phyloP scores from a whole-genome alignment of 208 protist genomes.

The Crithidia sp. region DNA sequence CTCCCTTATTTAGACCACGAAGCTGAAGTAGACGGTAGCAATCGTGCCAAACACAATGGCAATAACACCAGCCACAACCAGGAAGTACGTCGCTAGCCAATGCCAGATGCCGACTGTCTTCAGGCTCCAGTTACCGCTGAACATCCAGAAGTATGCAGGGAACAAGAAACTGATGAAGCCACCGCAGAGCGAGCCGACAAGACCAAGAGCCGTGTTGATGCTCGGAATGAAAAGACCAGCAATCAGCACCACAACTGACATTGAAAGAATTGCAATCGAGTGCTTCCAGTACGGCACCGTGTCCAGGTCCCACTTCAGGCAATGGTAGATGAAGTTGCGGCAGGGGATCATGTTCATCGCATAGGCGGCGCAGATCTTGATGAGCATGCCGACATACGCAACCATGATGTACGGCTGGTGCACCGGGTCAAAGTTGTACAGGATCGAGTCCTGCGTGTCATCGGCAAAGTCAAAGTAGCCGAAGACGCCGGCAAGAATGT shows the following conservation, averaged over 20 bases:
- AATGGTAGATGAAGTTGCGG: constrained; percentile 66
- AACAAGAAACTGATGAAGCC: constrained; percentile 75
- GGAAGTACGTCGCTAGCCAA: constrained; percentile 42
- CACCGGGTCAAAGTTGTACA: constrained; percentile 70
- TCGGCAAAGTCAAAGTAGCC: constrained; percentile 82
- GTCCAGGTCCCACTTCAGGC: constrained; percentile 54
- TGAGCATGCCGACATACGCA: constrained; percentile 68
- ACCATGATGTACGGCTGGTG: constrained; percentile 68
- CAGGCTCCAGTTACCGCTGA: constrained; percentile 59
- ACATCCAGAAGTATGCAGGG: constrained; percentile 70
- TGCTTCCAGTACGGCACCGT: constrained; percentile 74
- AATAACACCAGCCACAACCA: constrained; percentile 62
- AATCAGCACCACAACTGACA: constrained; percentile 45
- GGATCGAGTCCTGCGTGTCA: constrained; percentile 43
- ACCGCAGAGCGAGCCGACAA: constrained; percentile 66
- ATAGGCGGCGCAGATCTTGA: constrained; percentile 69
- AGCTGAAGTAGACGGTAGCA: constrained; percentile 48
- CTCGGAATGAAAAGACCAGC: constrained; percentile 69
- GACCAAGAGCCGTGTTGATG: constrained; percentile 67
- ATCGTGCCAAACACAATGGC: constrained; percentile 68
- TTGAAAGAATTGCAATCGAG: constrained; percentile 29
- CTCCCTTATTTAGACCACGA: constrained; percentile 5
- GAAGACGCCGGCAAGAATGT: constrained; percentile 48
- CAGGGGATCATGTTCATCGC: constrained; percentile 65
- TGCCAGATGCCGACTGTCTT: constrained; percentile 51